These are phyloP conservation scores for Pichia cephalocereana DNA, from an alignment of 805 yeast genomes.

Conservation along the genomic window DNA sequence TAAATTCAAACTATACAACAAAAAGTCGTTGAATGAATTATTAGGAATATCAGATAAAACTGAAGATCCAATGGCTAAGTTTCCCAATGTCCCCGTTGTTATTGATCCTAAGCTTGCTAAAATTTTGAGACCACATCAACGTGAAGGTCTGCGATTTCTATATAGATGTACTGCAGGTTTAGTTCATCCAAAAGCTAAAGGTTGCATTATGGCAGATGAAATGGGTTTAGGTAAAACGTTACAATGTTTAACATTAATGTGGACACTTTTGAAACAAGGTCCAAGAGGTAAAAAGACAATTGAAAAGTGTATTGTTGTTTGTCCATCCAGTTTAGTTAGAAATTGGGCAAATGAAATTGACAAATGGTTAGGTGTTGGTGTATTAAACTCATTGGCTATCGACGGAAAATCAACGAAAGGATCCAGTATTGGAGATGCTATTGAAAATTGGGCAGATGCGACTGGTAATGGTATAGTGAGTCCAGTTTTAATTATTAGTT, in stretches of 20 bases:
- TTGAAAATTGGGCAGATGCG: constrained; percentile 81
- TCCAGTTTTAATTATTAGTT: constrained; percentile 89
- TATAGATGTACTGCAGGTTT: constrained; percentile 88
- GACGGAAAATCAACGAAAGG: constrained; percentile 83
- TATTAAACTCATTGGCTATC: constrained; percentile 76
- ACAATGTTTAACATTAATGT: constrained; percentile 81
- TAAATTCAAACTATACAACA: constrained; percentile 34
- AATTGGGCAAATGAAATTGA: constrained; percentile 96
- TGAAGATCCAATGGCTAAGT: constrained; percentile 37
- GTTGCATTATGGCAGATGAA: constrained; percentile 98
- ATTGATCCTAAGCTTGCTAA: constrained; percentile 83
- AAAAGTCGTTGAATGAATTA: constrained; percentile 68
- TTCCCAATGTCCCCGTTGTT: constrained; percentile 89
- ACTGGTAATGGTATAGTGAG: constrained; percentile 81
- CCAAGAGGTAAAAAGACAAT: constrained; percentile 80
- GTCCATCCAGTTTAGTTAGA: constrained; percentile 88
- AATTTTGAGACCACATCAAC: constrained; percentile 89
- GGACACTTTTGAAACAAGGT: constrained; percentile 85
- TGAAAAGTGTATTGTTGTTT: constrained; percentile 83
- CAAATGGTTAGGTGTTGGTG: constrained; percentile 94
- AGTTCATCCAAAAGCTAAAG: constrained; percentile 73
- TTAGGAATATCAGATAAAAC: constrained; percentile 58
- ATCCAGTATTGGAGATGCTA: constrained; percentile 55
- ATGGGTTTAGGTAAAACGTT: constrained; percentile 95
- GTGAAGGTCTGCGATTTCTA: constrained; percentile 87